phyloP scores from a whole-genome alignment of 2,329 filamentous ascomycete genomes.

The Aspergillus fijiensis region DNA sequence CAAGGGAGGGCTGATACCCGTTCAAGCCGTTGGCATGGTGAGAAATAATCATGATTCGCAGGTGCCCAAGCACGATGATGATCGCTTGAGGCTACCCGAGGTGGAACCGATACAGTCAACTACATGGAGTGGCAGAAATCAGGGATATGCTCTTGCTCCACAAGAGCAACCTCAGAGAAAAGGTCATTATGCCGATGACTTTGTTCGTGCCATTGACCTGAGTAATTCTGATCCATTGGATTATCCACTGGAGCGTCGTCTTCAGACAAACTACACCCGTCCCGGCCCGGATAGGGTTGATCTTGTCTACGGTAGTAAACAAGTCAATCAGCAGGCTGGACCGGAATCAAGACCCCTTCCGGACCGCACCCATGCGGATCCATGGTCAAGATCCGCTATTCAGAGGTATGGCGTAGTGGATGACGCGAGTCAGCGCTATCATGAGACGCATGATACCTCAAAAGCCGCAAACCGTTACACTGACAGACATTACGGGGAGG shows the following conservation, averaged over 20 bases:
- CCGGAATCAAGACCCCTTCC: constrained; percentile 14
- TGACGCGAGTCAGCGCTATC: constrained; percentile 5
- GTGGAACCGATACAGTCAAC: constrained; percentile 14
- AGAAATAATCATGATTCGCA: constrained; percentile 20
- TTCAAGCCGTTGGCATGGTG: constrained; percentile 16
- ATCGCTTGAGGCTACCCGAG: constrained; percentile 11
- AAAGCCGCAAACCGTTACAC: constrained; percentile 14
- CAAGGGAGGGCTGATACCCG: constrained; percentile 17
- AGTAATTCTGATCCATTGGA: constrained; percentile 25
- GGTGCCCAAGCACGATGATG: constrained; percentile 19
- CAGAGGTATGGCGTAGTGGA: constrained; percentile 19
- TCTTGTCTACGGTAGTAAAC: constrained; percentile 12
- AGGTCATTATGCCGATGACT: constrained; percentile 38
- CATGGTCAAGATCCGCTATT: constrained; percentile 11
- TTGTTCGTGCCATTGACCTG: constrained; percentile 36
- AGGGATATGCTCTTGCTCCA: constrained; percentile 18
- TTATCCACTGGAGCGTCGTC: constrained; percentile 19
- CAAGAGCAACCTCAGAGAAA: constrained; percentile 23
- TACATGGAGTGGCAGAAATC: constrained; percentile 18
- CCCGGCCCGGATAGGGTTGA: constrained; percentile 15
- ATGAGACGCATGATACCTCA: constrained; percentile 8
- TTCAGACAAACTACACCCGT: constrained; percentile 15
- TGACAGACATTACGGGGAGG: constrained; percentile 15
- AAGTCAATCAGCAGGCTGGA: constrained; percentile 13
- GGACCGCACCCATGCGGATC: constrained; percentile 13